Percentiles rank a stretch among this genome's conserved stretches.
These are phyloP conservation scores for Neonectria magnoliae DNA, from an alignment of 2,329 filamentous ascomycete genomes.

Conservation along the genomic window DNA sequence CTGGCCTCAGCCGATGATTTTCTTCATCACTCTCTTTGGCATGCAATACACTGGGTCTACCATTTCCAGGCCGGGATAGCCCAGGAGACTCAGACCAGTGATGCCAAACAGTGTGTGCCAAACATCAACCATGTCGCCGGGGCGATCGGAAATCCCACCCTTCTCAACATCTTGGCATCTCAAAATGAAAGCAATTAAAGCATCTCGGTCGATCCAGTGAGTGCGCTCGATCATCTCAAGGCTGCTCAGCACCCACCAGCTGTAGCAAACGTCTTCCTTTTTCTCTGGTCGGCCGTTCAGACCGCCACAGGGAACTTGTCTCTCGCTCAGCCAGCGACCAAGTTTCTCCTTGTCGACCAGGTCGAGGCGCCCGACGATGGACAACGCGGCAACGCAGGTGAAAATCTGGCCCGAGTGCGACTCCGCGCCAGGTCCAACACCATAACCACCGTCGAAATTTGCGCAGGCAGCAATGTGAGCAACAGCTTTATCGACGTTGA, in stretches of 20 bases:
- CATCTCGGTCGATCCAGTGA: conserved; percentile 91
- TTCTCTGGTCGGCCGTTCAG: conserved; percentile 96
- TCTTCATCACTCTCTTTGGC: conserved; percentile 73
- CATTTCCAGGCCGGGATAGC: conserved; percentile 77
- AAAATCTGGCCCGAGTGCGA: conserved; percentile 96
- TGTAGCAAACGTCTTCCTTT: conserved; percentile 96
- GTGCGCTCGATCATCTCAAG: conserved; percentile 86
- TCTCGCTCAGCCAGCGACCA: conserved; percentile 90
- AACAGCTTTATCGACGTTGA: conserved; percentile 84
- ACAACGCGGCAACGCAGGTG: conserved; percentile 87
- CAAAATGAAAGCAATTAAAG: conserved; percentile 84
- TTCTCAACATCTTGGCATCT: conserved; percentile 85
- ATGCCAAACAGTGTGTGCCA: conserved; percentile 94
- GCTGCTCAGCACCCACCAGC: conserved; percentile 97
- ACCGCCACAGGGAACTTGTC: conserved; percentile 87
- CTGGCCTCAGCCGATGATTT: conserved; percentile 57
- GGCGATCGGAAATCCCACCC: conserved; percentile 89
- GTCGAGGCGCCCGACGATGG: conserved; percentile 84
- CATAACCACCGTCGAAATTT: conserved; percentile 96
- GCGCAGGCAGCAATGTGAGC: conserved; percentile 81
- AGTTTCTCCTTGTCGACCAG: conserved; percentile 84
- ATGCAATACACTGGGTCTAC: conserved; percentile 92
- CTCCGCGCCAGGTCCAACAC: conserved; percentile 88
- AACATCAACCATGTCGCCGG: conserved; percentile 95
- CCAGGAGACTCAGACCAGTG: conserved; percentile 85